Base-by-base conservation (phyloP, 2,329 filamentous ascomycete species). In the Monosporascus cannonballus region DNA sequence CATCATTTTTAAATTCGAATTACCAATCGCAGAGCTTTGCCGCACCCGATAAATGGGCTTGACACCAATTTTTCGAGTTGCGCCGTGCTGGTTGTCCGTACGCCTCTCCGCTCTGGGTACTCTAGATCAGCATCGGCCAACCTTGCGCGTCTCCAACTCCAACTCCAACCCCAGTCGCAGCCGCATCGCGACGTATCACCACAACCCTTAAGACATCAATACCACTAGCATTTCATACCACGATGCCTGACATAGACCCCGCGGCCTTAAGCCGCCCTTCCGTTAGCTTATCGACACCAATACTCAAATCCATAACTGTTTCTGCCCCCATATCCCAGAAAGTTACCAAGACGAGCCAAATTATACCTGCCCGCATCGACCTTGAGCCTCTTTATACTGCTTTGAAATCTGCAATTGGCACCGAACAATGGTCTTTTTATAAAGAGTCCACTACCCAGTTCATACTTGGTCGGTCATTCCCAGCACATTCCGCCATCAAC, bases 161-260 rank as follows among this genome's bases (percentile, higher is more conserved):
- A 42, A 7, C 17, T 39, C 37, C 37, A 39, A 17, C 37, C 37
- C 17, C 37, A 39, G 18, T 4, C 47, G 8, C 41, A 50, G 37
- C 51, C 47, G 48, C 53, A 57, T 59, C 53, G 55, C 59, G 48
- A 58, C 47, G 41, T 57, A 61, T 65, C 56, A 56, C 56, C 60
- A 63, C 56, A 56, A 55, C 30, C 9, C 9, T 14, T 14, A 5
- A 34, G 11, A 34, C 11, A 34, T 52, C 58, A 57, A 62, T 57
- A 48, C 50, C 54, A 52, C 51, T 58, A 50, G 51, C 46, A 56
- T 56, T 53, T 44, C 52, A 20, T 44, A 56, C 57, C 59, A 66
- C 58, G 59, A 86, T 86, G 83, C 83, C 83, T 63, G 84, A 86
- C 72, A 86, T 87, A 72, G 84, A 86, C 74, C 84, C 84, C 64